Percentiles rank a stretch among this genome's conserved stretches.
phyloP scores from a whole-genome alignment of 306 rosid genomes.

The Vigna trinervia region DNA sequence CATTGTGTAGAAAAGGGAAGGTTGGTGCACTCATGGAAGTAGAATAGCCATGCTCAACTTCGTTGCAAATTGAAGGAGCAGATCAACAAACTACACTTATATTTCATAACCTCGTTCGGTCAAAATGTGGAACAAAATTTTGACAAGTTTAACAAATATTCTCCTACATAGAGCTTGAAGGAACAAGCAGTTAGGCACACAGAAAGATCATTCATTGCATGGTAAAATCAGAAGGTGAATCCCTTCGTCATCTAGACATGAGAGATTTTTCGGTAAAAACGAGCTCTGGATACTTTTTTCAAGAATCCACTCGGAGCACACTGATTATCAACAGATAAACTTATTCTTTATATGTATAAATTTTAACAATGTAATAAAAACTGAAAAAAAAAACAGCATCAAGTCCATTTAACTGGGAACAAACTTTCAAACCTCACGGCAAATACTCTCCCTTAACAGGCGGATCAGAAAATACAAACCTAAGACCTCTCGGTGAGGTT shows the following conservation, averaged over 20 bases:
- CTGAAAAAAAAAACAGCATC: constrained; percentile 5
- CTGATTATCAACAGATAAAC: constrained; percentile 20
- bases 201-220: constrained; percentile 19
- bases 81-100: constrained; percentile 21
- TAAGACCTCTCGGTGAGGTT: constrained; percentile 5
- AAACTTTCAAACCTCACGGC: not conserved
- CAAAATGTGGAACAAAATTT: not conserved
- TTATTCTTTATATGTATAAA: constrained; percentile 11
- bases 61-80: constrained; percentile 1
- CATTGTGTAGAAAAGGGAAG: not conserved
- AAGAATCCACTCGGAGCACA: constrained; percentile 25
- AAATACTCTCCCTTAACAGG: constrained; percentile 1
- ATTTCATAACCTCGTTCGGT: not conserved
- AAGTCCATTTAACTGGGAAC: constrained; percentile 25
- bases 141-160: constrained; percentile 1
- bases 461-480: not conserved
- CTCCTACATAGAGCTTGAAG: constrained; percentile 21
- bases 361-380: not conserved
- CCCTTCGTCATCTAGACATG: constrained; percentile 20
- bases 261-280: constrained; percentile 24
- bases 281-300: constrained; percentile 4
- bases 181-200: constrained; percentile 1
- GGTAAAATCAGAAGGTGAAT: constrained; percentile 36
- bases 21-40: not conserved
- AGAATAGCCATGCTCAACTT: constrained; percentile 9